Conservation (phyloP, 768 basidiomycete genomes). For the Mycena amicta region DNA sequence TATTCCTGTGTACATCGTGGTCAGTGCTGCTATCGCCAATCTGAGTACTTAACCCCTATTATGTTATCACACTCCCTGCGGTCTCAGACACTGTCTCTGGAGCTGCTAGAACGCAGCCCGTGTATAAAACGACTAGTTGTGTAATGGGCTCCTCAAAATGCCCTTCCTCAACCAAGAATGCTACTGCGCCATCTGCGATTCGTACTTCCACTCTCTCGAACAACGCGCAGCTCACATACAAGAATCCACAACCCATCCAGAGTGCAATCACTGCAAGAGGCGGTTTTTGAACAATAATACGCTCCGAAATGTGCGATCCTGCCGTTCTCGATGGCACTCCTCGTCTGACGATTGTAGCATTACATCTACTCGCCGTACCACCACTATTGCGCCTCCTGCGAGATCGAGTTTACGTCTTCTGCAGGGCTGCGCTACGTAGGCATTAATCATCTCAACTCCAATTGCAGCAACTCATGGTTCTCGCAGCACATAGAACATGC, state of each 20-base stretch:
- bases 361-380: conserved; percentile 25
- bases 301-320: conserved; percentile 21
- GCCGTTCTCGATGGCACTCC: neutral
- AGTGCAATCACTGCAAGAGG: conserved; percentile 24
- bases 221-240: conserved; percentile 24
- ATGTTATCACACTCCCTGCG: conserved; percentile 1
- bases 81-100: neutral
- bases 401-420: conserved; percentile 22
- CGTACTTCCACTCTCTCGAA: conserved; percentile 20
- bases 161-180: conserved; percentile 5
- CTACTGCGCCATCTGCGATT: conserved; percentile 27
- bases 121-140: neutral
- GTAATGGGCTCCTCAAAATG: neutral
- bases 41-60: too few relatives aligned
- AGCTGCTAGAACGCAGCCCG: neutral
- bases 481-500: conserved; percentile 24
- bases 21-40: too few relatives aligned
- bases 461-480: neutral
- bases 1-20: neutral
- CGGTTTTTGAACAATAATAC: conserved; percentile 24
- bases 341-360: conserved; percentile 11
- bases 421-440: conserved; percentile 23
- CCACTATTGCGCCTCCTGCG: conserved; percentile 26
- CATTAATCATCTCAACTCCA: neutral
- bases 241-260: conserved; percentile 19